Evolutionary conservation across 163 green algal species (phyloP).

Genomic region (Trebouxia gelatinosa): DNA sequence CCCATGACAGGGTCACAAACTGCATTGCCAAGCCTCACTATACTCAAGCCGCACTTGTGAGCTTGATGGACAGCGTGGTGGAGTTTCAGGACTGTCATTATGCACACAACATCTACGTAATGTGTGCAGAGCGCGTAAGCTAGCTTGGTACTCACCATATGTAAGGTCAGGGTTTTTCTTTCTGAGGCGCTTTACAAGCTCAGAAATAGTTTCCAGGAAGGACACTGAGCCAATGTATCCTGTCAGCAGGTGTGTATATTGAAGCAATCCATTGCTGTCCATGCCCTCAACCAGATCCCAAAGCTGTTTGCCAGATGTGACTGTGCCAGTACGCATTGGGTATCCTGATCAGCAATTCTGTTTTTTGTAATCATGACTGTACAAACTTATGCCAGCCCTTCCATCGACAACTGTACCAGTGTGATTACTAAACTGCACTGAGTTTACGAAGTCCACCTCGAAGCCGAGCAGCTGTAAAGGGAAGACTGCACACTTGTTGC

Average conservation of each 20-base stretch:
- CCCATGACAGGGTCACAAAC: conserved; percentile 91
- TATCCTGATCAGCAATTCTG: too few species aligned
- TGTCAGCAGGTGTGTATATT: conserved; percentile 89
- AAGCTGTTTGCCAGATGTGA: conserved; percentile 73
- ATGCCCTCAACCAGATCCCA: conserved; percentile 73
- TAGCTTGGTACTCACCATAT: conserved; percentile 60
- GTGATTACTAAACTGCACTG: conserved; percentile 90
- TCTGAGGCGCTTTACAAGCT: conserved; percentile 62
- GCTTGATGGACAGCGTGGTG: background rate
- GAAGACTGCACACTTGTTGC: conserved; percentile 91
- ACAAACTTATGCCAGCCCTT: too few species aligned
- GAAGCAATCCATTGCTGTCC: conserved; percentile 73
- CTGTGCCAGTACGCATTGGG: conserved; percentile 50
- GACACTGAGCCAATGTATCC: conserved; percentile 87
- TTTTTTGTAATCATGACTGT: too few species aligned
- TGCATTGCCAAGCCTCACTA: conserved; percentile 32
- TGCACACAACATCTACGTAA: too few species aligned
- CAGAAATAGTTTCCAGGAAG: conserved; percentile 71
- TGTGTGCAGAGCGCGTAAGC: background rate
- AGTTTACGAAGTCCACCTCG: conserved; percentile 49
- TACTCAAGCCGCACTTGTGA: background rate
- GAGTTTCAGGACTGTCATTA: background rate
- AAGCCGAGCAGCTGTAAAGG: conserved; percentile 90
- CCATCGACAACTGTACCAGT: too few species aligned
- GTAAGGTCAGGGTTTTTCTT: conserved; percentile 64